Percentiles rank a stretch among this genome's conserved stretches.
These are phyloP conservation scores for Fusarium temperatum DNA, from an alignment of 2,329 filamentous ascomycete genomes.

Conservation along the genomic window DNA sequence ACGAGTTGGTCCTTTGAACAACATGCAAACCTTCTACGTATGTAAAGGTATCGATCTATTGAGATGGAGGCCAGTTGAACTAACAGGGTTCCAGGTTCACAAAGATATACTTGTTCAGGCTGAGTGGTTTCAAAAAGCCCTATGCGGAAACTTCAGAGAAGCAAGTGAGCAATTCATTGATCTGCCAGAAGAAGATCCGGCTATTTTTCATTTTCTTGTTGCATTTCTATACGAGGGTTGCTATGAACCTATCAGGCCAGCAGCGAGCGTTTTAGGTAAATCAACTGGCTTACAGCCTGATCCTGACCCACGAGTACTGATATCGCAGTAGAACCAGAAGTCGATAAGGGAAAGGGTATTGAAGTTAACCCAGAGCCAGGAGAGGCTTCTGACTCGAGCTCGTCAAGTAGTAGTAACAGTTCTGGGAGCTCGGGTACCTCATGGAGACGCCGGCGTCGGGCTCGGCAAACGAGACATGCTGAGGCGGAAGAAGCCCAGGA, in stretches of 20 bases:
- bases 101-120: conserved; percentile 55
- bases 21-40: conserved; percentile 55
- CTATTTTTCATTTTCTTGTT: conserved; percentile 61
- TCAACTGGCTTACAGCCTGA: not conserved
- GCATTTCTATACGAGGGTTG: conserved; percentile 60
- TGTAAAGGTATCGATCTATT: not conserved
- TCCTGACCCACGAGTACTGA: conserved; percentile 7
- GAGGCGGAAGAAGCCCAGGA: conserved; percentile 39
- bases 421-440: conserved; percentile 32
- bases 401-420: conserved; percentile 39
- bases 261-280: conserved; percentile 52
- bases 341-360: conserved; percentile 56
- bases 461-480: conserved; percentile 5
- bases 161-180: conserved; percentile 56
- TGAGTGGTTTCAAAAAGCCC: conserved; percentile 59
- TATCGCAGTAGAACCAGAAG: conserved; percentile 22
- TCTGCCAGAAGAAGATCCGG: conserved; percentile 60
- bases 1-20: conserved; percentile 52
- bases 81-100: conserved; percentile 53
- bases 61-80: not conserved
- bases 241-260: conserved; percentile 57
- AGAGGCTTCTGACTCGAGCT: conserved; percentile 48
- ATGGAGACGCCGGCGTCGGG: conserved; percentile 32
- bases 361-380: conserved; percentile 34
- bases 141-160: conserved; percentile 59